Evolutionary conservation across 208 protist genomes (phyloP).

Genomic region (Leishmania amazonensis): DNA sequence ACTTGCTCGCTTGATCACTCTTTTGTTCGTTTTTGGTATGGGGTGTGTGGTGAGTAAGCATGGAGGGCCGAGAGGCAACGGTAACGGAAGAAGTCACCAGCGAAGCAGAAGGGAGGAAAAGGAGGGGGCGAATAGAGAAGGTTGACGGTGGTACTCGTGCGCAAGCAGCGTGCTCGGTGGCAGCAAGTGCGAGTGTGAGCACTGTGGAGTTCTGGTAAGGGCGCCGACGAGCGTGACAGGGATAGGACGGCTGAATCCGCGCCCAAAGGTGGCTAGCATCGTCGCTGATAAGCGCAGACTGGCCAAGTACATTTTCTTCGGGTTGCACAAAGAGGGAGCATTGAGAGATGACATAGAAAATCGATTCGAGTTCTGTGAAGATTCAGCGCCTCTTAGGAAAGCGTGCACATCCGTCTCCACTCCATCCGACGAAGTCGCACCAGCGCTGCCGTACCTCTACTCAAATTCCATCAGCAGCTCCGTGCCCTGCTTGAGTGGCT

Average conservation of each 20-base stretch:
- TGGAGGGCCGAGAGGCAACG: neutral
- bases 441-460: neutral
- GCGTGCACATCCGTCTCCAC: neutral
- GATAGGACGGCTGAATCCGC: neutral
- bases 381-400: neutral
- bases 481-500: conserved; percentile 62
- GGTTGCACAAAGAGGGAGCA: neutral
- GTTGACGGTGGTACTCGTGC: neutral
- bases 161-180: neutral
- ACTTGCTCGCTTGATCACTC: neutral
- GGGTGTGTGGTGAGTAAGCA: neutral
- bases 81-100: neutral
- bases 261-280: neutral
- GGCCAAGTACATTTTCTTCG: neutral
- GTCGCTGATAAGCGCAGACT: neutral
- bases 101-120: neutral
- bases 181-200: neutral
- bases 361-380: neutral
- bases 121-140: neutral
- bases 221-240: neutral
- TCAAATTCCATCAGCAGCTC: conserved; percentile 71
- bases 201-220: neutral
- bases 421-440: neutral
- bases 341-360: neutral
- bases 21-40: neutral